Evolutionary conservation across 2,329 filamentous ascomycete genomes (phyloP), one percentile per base, ranked within the genome.

Genomic region (Aspergillus hortae): DNA sequence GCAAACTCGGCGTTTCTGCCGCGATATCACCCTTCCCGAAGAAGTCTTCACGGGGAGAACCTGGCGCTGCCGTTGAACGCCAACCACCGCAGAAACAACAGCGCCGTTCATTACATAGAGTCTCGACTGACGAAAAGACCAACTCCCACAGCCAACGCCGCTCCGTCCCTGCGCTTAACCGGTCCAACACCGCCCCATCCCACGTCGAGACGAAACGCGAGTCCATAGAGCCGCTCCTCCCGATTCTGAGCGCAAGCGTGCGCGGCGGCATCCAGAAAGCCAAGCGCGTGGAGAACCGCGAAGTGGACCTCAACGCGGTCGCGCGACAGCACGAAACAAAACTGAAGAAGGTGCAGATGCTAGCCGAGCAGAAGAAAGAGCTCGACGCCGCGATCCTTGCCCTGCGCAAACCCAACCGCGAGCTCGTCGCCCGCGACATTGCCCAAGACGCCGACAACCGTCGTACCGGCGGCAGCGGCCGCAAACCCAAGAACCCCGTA

Each of bases 361-460:
- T 76, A 11, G 64, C 72, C 21, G 73, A 77, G 27, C 74, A 77
- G 52, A 76, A 76, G 63, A 74, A 69, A 53, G 75, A 79, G 54
- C 67, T 79, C 9, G 74, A 76, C 53, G 74, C 73, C 23, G 76
- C 77, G 25, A 79, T 79, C 53, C 62, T 69, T 21, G 68, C 74
- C 0, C 61, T 79, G 4, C 71, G 74, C 44, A 77, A 76, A 52
- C 77, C 77, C 4, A 78, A 78, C 55, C 67, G 77, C 46, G 67
- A 72, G 32, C 66, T 77, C 4, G 74, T 76, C 11, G 71, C 74
- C 14, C 71, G 70, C 49, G 73, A 76, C 43, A 68, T 77, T 44
- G 75, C 72, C 7, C 69, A 78, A 10, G 70, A 73, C 48, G 69
- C 68, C 5, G 70, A 69, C 25, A 72, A 71, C 52, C 65, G 72